phyloP scores from a whole-genome alignment of 2,329 filamentous ascomycete genomes.

The Fusarium bactridioides region DNA sequence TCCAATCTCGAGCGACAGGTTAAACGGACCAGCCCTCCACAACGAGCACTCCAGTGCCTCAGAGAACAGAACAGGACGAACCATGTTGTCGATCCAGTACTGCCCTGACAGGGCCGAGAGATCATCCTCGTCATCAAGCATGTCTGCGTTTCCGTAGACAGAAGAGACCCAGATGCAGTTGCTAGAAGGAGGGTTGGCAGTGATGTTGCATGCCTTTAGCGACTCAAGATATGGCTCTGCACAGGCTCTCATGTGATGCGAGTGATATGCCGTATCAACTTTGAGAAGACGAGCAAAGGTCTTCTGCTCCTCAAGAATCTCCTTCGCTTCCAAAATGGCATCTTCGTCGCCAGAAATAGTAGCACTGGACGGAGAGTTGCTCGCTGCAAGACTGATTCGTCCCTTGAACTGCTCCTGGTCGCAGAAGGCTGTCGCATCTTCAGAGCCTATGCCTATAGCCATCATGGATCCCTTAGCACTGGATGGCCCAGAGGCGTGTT shows the following conservation, averaged over 20 bases:
- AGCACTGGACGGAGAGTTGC: neutral
- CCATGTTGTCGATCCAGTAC: constrained; percentile 7
- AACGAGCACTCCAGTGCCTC: neutral
- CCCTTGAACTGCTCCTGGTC: neutral
- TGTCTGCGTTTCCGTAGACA: neutral
- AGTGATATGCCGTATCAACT: constrained; percentile 7
- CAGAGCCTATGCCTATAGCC: neutral
- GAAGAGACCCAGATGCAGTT: neutral
- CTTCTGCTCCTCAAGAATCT: neutral
- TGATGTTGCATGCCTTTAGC: neutral
- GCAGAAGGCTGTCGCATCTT: neutral
- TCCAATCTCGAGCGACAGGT: neutral
- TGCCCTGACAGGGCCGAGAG: neutral
- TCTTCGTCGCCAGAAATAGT: constrained; percentile 4
- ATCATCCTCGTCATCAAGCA: neutral
- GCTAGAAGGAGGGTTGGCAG: neutral
- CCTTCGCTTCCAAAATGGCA: neutral
- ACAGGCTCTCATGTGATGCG: neutral
- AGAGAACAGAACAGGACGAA: neutral
- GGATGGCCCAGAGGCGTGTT: neutral
- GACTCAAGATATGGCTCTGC: constrained; percentile 1
- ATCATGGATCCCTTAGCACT: neutral
- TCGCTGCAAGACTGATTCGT: neutral
- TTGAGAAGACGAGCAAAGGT: neutral
- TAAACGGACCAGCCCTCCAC: neutral